Evolutionary conservation across 306 rosid genomes (phyloP), one percentile per base, ranked within the genome.

Genomic region (Fragaria nilgerrensis): DNA sequence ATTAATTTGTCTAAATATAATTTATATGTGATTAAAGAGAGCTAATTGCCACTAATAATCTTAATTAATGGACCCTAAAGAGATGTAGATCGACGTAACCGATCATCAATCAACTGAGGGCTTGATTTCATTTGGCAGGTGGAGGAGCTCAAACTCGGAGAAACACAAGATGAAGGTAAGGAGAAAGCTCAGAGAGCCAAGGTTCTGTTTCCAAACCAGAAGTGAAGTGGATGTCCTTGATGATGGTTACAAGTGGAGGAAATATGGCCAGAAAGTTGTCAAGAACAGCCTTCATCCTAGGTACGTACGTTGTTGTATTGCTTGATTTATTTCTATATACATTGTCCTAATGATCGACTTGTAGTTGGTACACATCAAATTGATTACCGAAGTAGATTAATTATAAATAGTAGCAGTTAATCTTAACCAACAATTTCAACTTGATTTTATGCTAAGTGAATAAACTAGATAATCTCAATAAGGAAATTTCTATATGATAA

Each of bases 221-320:
- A 95, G 98, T 76, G 98, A 95, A 69, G 95, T 95, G n/a, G 98
- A 95, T 86, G 98, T 95, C 11, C 96, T 95, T 83, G 98, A 95
- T 87, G 98, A 95, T 88, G 98, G 98, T 53, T 95, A 95, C 79
- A 95, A 95, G 85, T 95, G 98, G 98, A 88, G 98, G 87, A 95
- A 95, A 80, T 95, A 95, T 75, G 98, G 98, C 53, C 98, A 92
- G 79, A 95, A 95, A 86, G 96, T 95, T 71, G 98, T 95, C 81
- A 95, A 95, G 82, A 95, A 95, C 74, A 95, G 98, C 81, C 98
- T 95, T 82, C 98, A 95, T 70, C 98, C 98, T 41, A 90, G 98
- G 97, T 94, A 89, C 25, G 5, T 32, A 32, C 36, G 36, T 32
- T 32, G 36, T 48, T 16, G 7, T 17, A 34, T 27, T 34, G 22